Evolutionary conservation across 305 asterid species (phyloP), one percentile per base, ranked within the genome.

Genomic region (Coffea humblotiana): DNA sequence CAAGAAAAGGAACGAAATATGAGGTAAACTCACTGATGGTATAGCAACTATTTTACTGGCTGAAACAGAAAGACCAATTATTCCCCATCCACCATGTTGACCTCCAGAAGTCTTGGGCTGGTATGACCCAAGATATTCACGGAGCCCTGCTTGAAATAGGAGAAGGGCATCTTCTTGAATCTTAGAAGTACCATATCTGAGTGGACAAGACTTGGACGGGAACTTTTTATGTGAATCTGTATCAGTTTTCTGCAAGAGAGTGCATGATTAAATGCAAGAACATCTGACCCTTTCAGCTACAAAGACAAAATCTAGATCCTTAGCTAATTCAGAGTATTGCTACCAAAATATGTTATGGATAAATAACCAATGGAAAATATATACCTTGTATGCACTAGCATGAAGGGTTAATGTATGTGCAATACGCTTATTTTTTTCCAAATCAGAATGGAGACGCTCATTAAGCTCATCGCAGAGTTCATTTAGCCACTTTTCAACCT

Each of bases 381-480:
- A 76, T 61, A 93, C 98, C 99, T 91, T 93, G 97, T 89, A 84
- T 78, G 98, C 97, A 80, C 86, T 90, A 58, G 95, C 98, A 91
- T 95, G 98, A 54, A 95, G 87, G 65, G 96, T 90, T 77, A 95
- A 89, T 51, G 97, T 92, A 80, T 80, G 94, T 78, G 99, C 98
- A 81, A 92, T 88, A 75, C 98, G 99, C 88, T 91, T 93, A 86
- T 95, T 93, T 90, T 89, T 96, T 86, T 93, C 97, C 82, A 95
- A 81, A 87, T 95, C 99, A 80, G 86, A 83, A 81, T 87, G 89
- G 83, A 95, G 98, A 72, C 99, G 99, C 81, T 95, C 99, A 77
- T 84, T 88, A 75, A 95, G 90, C 85, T 95, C 99, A 81, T 91
- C 97, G 77, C 97, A 91, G 43, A 95, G 97, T 65, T 93, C 91